Base-by-base conservation (phyloP, 2,329 filamentous ascomycete species). In the Akanthomyces uredinophilus region DNA sequence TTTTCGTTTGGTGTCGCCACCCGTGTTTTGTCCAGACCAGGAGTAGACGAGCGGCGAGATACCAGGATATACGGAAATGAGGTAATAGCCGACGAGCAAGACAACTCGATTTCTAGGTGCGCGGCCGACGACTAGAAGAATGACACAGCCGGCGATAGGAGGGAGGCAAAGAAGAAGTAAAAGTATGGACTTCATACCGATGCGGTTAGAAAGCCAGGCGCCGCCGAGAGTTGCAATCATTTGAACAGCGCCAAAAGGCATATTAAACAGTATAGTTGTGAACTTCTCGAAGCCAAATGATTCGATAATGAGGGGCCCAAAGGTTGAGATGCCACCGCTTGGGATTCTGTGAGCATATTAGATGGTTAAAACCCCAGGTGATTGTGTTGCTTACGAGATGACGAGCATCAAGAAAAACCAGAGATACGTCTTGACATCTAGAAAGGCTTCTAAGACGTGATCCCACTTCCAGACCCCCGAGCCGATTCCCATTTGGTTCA, bases 1-100 rank as follows among this genome's bases (percentile, higher is more conserved):
- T 68, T 88, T 88, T 64, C 85, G 81, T 70, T 89, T 89, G 0
- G 87, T 89, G 63, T 89, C 85, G 0, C 86, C 87, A 2, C 79
- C 86, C 0, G 86, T 85, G 65, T 87, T 86, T 56, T 83, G 82
- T 0, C 79, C 79, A 0, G 78, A 80, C 81, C 81, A 85, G 0
- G 80, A 79, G 68, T 83, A 85, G 24, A 85, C 80, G 59, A 86
- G 71, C 0, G 83, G 85, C 1, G 83, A 81, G 37, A 78, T 76
- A 10, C 69, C 85, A 0, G 84, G 83, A 57, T 87, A 86, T 8
- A 86, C 79, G 0, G 82, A 86, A 46, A 85, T 83, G 47, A 86
- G 74, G 62, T 85, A 86, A 67, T 86, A 87, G 0, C 83, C 84
- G 1, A 79, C 78, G 1, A 87, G 74, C 2, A 87, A 70, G 0